A percentile compares a stretch with the other conserved stretches of the same genome.
These are phyloP conservation scores for Albizia julibrissin DNA, from an alignment of 306 rosid species.

Conservation along the genomic window DNA sequence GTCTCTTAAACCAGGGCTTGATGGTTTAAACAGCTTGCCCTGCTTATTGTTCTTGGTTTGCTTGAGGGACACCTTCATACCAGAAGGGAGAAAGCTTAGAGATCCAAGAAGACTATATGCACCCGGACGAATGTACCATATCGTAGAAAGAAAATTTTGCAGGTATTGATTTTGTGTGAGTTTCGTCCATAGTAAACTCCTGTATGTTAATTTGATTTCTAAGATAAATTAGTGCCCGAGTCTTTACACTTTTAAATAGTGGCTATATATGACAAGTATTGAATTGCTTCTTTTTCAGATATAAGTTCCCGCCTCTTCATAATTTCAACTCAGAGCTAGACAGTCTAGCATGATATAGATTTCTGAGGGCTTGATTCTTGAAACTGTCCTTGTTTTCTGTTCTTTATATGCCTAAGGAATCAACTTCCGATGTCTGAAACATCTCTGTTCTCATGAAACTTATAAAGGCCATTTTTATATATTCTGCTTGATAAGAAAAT, in stretches of 20 bases:
- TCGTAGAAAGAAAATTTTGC: conserved; percentile 91
- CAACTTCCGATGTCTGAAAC: not conserved
- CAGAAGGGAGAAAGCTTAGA: conserved; percentile 80
- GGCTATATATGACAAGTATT: not conserved
- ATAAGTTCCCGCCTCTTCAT: not conserved
- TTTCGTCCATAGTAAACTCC: not conserved
- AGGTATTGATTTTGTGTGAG: conserved; percentile 50
- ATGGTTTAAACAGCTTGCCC: conserved; percentile 91
- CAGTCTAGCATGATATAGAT: not conserved
- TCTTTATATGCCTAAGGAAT: not conserved
- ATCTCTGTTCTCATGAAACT: not conserved
- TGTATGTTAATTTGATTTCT: no score
- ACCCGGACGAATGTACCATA: conserved; percentile 91
- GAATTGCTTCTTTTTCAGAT: not conserved
- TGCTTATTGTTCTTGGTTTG: conserved; percentile 87
- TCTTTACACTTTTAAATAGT: not conserved
- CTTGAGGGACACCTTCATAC: conserved; percentile 93
- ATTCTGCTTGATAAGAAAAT: not conserved
- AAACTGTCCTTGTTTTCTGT: no score
- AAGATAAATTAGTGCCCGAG: not conserved
- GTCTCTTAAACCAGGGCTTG: conserved; percentile 71
- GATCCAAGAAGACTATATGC: conserved; percentile 95
- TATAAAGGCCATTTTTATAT: not conserved
- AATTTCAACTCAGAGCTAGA: not conserved
- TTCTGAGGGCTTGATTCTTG: no score